A percentile compares a stretch with the other conserved stretches of the same genome.
These are phyloP conservation scores for Phlyctochytrium arcticum DNA, from an alignment of 192 early-diverging fungal species.

Conservation along the genomic window DNA sequence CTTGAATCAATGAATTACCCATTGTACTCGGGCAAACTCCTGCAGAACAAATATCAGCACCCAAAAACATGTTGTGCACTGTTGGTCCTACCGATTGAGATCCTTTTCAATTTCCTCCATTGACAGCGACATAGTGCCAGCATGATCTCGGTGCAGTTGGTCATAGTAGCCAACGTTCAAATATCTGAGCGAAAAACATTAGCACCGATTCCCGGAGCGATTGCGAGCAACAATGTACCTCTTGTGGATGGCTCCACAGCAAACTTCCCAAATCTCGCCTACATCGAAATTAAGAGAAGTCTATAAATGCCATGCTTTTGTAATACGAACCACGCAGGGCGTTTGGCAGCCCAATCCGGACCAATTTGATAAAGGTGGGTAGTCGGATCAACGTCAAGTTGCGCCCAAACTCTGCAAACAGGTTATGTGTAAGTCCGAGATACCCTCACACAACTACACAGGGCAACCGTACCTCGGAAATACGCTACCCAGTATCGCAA, in stretches of 20 bases:
- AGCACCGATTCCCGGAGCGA: not conserved
- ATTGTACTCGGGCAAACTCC: slow-evolving; percentile 21
- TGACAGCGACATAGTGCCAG: slow-evolving; percentile 68
- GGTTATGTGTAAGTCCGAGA: too few species aligned
- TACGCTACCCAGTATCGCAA: slow-evolving; percentile 69
- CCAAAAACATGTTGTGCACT: not conserved
- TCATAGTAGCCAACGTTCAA: slow-evolving; percentile 84
- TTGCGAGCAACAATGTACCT: slow-evolving; percentile 30
- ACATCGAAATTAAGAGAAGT: not conserved
- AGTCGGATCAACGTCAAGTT: slow-evolving; percentile 80
- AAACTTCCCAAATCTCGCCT: slow-evolving; percentile 91
- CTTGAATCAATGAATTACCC: not conserved
- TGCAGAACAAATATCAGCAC: not conserved
- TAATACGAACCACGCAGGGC: slow-evolving; percentile 55
- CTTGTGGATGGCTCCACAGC: slow-evolving; percentile 82
- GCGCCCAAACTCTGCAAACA: slow-evolving; percentile 68
- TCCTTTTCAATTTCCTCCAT: slow-evolving; percentile 97
- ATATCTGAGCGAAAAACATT: slow-evolving; percentile 33
- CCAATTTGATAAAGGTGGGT: slow-evolving; percentile 82
- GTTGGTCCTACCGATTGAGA: slow-evolving; percentile 59
- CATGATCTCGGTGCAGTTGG: slow-evolving; percentile 62
- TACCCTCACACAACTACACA: too few species aligned
- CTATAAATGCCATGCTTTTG: not conserved
- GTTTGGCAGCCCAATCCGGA: slow-evolving; percentile 86
- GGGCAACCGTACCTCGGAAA: slow-evolving; percentile 11